These are phyloP conservation scores for Chamaecyparis obtusa DNA, from an alignment of 75 land plant genomes.

Conservation along the genomic window DNA sequence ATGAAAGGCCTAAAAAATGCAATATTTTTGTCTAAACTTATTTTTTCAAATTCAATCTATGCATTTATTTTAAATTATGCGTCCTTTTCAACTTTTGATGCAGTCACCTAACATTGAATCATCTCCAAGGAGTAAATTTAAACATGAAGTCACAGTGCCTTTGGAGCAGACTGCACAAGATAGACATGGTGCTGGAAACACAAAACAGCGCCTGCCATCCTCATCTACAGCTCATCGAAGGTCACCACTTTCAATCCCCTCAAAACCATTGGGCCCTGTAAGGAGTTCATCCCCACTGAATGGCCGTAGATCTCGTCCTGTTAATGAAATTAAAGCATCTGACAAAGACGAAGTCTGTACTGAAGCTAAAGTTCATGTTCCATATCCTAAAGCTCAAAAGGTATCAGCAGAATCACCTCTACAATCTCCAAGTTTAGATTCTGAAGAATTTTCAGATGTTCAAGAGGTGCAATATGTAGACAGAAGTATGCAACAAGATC, in stretches of 20 bases:
- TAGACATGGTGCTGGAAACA: slow-evolving; percentile 22
- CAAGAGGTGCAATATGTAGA: background rate
- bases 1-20: background rate
- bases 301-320: background rate
- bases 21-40: background rate
- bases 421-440: slow-evolving; percentile 4
- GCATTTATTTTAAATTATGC: slow-evolving; percentile 4
- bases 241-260: slow-evolving; percentile 28
- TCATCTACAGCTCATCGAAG: slow-evolving; percentile 16
- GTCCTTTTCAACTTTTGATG: background rate
- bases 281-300: slow-evolving; percentile 8
- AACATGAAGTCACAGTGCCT: slow-evolving; percentile 34
- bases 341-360: background rate
- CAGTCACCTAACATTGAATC: slow-evolving; percentile 47
- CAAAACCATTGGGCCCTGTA: slow-evolving; percentile 30
- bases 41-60: background rate
- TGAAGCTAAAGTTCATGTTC: background rate
- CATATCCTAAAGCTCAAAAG: background rate
- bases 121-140: slow-evolving; percentile 44
- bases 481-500: background rate
- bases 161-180: slow-evolving; percentile 32
- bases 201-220: slow-evolving; percentile 31
- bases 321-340: slow-evolving; percentile 7
- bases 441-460: background rate
- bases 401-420: background rate